These are phyloP conservation scores for Acanthamoeba healyi DNA, from an alignment of 208 protist genomes.

Conservation along the genomic window DNA sequence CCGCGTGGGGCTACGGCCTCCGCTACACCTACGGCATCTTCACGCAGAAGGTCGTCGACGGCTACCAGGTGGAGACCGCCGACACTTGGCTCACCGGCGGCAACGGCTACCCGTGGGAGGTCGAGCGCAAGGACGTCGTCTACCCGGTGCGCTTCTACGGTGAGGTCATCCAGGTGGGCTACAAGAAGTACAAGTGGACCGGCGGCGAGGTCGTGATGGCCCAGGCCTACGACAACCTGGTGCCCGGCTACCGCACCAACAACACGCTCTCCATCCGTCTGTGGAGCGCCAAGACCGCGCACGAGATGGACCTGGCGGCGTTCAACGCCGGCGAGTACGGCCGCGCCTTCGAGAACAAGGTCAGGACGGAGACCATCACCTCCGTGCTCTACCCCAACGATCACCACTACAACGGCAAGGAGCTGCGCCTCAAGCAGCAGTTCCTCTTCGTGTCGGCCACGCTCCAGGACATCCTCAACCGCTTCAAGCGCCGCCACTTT, in stretches of 20 bases:
- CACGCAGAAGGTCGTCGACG: conserved; percentile 87
- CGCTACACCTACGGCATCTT: conserved; percentile 93
- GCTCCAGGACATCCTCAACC: conserved; percentile 91
- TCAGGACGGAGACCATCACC: conserved; percentile 91
- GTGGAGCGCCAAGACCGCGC: conserved; percentile 83
- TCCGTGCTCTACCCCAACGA: conserved; percentile 95
- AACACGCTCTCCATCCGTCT: conserved; percentile 88
- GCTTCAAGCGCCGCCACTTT: conserved; percentile 80
- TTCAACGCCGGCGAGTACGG: conserved; percentile 93
- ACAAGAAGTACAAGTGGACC: conserved; percentile 84
- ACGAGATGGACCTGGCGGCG: conserved; percentile 88
- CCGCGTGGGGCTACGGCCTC: conserved; percentile 90
- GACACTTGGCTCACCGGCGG: conserved; percentile 89
- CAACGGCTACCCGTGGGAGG: conserved; percentile 88
- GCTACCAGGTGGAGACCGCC: conserved; percentile 89
- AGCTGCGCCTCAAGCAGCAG: conserved; percentile 93
- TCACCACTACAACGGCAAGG: conserved; percentile 85
- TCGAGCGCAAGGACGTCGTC: conserved; percentile 85
- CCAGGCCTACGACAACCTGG: conserved; percentile 91
- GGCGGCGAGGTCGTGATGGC: conserved; percentile 86
- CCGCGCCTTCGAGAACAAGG: conserved; percentile 84
- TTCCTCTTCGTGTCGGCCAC: conserved; percentile 93
- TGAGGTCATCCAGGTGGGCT: conserved; percentile 66
- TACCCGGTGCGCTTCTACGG: conserved; percentile 86
- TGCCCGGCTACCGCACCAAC: conserved; percentile 88